Percentiles rank a stretch among this genome's conserved stretches.
Conservation (phyloP, 345 rosid species). For the Acer saccharum region DNA sequence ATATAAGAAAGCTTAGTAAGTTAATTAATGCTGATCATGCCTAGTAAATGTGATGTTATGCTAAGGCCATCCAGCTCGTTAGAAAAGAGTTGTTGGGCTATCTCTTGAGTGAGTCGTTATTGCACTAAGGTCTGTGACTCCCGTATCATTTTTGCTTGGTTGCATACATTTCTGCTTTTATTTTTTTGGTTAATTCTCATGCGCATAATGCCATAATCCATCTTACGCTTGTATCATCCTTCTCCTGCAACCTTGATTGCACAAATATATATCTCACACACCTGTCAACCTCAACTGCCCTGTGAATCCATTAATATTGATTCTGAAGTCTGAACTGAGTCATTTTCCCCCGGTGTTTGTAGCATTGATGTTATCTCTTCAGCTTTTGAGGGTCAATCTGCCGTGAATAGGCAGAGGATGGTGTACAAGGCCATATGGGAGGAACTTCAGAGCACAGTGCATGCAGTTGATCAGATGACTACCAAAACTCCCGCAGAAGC, state of each 20-base stretch:
- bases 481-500: conserved; percentile 83
- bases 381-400: conserved; percentile 81
- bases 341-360: conserved; percentile 19
- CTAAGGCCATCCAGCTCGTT: neutral
- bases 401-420: conserved; percentile 96
- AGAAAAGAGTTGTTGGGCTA: neutral
- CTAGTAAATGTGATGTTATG: neutral
- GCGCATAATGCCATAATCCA: neutral
- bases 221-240: neutral
- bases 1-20: neutral
- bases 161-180: neutral
- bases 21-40: neutral
- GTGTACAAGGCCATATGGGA: conserved; percentile 99
- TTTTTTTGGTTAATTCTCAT: neutral
- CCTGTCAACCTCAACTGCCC: neutral
- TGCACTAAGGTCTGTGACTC: neutral
- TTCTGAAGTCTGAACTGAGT: neutral
- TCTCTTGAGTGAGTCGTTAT: neutral
- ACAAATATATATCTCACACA: neutral
- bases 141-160: neutral
- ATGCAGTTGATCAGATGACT: conserved; percentile 95
- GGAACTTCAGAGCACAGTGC: conserved; percentile 93
- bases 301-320: neutral
- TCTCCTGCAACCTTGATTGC: neutral
- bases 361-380: conserved; percentile 86